A percentile compares a stretch with the other conserved stretches of the same genome.
phyloP scores from a whole-genome alignment of 495 filamentous ascomycete genomes.

The Penicillium atrosanguineum region DNA sequence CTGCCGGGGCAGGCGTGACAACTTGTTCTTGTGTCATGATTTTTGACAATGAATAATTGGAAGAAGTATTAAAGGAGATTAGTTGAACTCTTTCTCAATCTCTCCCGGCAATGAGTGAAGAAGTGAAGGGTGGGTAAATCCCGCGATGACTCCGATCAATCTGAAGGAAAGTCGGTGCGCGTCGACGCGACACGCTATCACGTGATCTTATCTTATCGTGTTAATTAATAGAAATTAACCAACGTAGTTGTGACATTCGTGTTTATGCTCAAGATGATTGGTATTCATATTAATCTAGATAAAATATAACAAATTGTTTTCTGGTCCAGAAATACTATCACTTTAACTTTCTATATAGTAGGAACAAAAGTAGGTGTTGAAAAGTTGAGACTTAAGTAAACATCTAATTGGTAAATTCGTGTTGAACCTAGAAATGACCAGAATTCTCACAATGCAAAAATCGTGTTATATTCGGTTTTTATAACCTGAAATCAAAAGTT shows the following conservation, averaged over 20 bases:
- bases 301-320: no score
- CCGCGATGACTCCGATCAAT: neutral
- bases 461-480: no score
- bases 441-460: no score
- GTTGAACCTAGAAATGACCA: no score
- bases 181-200: constrained; percentile 22
- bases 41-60: neutral
- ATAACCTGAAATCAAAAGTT: no score
- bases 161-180: constrained; percentile 5
- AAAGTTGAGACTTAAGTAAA: no score
- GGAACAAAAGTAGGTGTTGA: no score
- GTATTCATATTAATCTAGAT: no score
- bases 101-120: neutral
- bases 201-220: constrained; percentile 12
- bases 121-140: neutral
- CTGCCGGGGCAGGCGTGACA: constrained; percentile 10
- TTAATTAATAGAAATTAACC: neutral
- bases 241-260: no score
- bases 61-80: neutral
- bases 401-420: no score
- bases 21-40: constrained; percentile 28
- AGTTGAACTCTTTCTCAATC: neutral
- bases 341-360: no score
- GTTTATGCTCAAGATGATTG: neutral
- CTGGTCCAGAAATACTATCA: no score